Conservation (phyloP, 225 moss, liverwort and hornwort genomes). For the Pleurozium schreberi region DNA sequence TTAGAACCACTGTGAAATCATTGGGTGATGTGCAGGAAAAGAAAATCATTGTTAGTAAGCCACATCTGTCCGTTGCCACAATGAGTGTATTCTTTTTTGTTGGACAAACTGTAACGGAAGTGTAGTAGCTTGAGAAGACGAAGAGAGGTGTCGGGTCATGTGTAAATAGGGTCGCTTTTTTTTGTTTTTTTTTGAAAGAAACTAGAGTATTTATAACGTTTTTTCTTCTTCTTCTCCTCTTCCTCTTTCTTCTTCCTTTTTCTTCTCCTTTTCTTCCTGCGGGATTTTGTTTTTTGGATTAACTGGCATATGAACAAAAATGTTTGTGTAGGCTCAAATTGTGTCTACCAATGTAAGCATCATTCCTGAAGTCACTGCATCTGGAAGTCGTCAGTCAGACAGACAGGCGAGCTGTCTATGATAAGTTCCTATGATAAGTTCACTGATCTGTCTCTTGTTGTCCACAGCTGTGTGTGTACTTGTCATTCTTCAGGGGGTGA, state of each 20-base stretch:
- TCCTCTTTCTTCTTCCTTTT: not conserved
- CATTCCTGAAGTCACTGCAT: not conserved
- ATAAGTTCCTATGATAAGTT: not conserved
- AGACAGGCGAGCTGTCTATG: not conserved
- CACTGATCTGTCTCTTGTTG: not conserved
- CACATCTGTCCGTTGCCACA: not conserved
- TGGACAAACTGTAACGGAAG: constrained; percentile 10
- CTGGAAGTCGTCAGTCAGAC: not conserved
- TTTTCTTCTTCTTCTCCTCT: not conserved
- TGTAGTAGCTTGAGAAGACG: not conserved
- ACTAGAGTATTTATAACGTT: constrained; percentile 5
- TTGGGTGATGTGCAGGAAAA: constrained; percentile 13
- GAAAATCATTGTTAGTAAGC: not conserved
- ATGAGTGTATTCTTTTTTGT: constrained; percentile 4
- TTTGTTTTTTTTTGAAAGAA: not conserved
- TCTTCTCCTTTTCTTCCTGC: not conserved
- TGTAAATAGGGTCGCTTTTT: constrained; percentile 12
- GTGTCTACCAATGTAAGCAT: not conserved
- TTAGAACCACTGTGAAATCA: constrained; percentile 9
- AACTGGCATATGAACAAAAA: not conserved
- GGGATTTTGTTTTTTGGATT: constrained; percentile 4
- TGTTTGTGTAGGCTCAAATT: not conserved
- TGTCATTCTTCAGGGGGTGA: not conserved
- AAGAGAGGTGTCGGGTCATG: not conserved
- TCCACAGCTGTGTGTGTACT: not conserved